Evolutionary conservation across 495 filamentous ascomycete genomes (phyloP), one percentile per base, ranked within the genome.

Genomic region (Lentithecium fluviatile): DNA sequence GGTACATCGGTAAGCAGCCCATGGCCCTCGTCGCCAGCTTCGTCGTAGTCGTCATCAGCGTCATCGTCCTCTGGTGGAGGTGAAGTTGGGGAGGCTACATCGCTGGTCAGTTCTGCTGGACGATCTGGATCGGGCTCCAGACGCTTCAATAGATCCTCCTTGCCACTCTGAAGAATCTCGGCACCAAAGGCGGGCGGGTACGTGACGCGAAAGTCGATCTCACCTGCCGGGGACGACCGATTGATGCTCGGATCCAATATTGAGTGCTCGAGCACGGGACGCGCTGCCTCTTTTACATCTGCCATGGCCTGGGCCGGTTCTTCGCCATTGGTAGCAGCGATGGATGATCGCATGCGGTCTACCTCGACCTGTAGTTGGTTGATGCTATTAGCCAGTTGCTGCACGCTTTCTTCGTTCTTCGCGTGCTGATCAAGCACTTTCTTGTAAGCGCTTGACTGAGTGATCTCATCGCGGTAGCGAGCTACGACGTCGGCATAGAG

Each of bases 1-100:
- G 92, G 92, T 25, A 97, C 88, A 71, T 96, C 92, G 4, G 91
- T 96, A 38, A 97, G 73, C 4, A 97, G 76, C 29, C 92, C 92
- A 26, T 88, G 88, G 24, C 74, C 73, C 21, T 77, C 74, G 72
- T 95, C 87, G 54, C 91, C 91, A 20, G 86, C 87, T 2, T 84
- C 85, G 48, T 89, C 88, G 65, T 92, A 88, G 53, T 95, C 91
- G 46, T 88, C 86, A 36, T 75, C 73, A 48, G 67, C 69, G 6
- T 88, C 86, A 21, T 86, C 74, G 29, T 84, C 81, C 21, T 80
- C 76, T 48, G 83, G 82, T 47, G 74, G 82, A 25, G 83, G 80
- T 17, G 68, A 65, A 25, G 56, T 38, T 8, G 69, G 62, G 48
- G 68, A 67, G 45, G 68, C 65, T 47, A 69, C 52, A 23, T 69